Evolutionary conservation across 2,329 filamentous ascomycete species (phyloP), one percentile per base, ranked within the genome.

Genomic region (Aureobasidium sp.): DNA sequence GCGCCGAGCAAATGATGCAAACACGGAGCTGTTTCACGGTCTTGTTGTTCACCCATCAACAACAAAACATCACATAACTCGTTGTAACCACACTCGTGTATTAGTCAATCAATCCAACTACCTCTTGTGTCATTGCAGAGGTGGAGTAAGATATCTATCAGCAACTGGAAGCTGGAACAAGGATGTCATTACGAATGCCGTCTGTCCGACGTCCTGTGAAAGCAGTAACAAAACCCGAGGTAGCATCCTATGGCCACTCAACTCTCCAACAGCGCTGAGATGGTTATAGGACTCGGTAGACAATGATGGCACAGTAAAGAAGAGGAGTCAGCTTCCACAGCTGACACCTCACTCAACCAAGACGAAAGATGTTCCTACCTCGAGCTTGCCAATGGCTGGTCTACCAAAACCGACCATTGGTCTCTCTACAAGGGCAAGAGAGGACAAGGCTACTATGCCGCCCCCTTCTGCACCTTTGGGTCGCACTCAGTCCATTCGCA

Each of bases 261-360:
- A 64, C 48, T 48, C 60, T 64, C 31, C 60, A 64, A 64, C 60
- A 64, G 60, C 31, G 60, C 60, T 64, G 60, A 64, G 60, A 64
- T 47, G 60, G 60, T 54, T n/a, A 23, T 42, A 61, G 58, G 58
- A 61, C 25, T 50, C 45, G 31, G 58, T 29, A 61, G 58, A 48
- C 23, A 47, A 40, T 20, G 33, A 43, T 23, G 38, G 23, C 36
- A 43, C 33, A 6, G 59, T 40, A 9, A 53, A 62, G 40, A 64
- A 54, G 50, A 64, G 40, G 40, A 64, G 60, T n/a, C 60, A 64
- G 31, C 60, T 64, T 38, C 60, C 60, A 55, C 60, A 64, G 45
- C 42, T 64, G 60, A 64, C 60, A 45, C 60, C 60, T 6, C 60
- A 50, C 27, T 54, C 59, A 16, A 7, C 53, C 47, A 62, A 62